These are phyloP conservation scores for Pseudonectria buxi DNA, from an alignment of 2,329 filamentous ascomycete genomes.

Conservation along the genomic window DNA sequence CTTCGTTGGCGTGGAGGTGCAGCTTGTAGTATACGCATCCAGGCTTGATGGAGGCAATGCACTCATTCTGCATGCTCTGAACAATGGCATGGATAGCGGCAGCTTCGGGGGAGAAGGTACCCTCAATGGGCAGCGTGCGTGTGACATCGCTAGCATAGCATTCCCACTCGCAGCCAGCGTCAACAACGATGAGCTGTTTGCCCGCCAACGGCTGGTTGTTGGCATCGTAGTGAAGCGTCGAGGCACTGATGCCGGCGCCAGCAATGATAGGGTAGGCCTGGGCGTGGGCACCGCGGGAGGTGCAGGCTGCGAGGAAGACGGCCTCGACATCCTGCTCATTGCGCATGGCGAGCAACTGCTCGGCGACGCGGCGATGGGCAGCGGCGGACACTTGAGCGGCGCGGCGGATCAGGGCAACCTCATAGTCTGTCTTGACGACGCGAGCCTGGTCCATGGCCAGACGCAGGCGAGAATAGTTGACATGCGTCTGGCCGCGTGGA, in stretches of 20 bases:
- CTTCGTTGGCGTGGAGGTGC: slow-evolving; percentile 63
- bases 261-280: slow-evolving; percentile 90
- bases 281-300: slow-evolving; percentile 62
- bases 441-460: slow-evolving; percentile 73
- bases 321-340: slow-evolving; percentile 84
- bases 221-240: slow-evolving; percentile 76
- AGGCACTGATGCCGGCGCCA: slow-evolving; percentile 73
- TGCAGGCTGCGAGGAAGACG: slow-evolving; percentile 65
- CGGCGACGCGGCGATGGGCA: slow-evolving; percentile 69
- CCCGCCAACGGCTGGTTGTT: slow-evolving; percentile 69
- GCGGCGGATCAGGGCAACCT: slow-evolving; percentile 72
- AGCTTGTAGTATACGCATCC: slow-evolving; percentile 66
- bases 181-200: slow-evolving; percentile 70
- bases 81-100: slow-evolving; percentile 72
- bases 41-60: slow-evolving; percentile 61
- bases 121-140: slow-evolving; percentile 73
- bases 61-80: slow-evolving; percentile 70
- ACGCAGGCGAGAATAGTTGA: slow-evolving; percentile 50
- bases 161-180: slow-evolving; percentile 79
- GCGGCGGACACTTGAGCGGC: slow-evolving; percentile 74
- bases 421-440: slow-evolving; percentile 78
- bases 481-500: slow-evolving; percentile 27
- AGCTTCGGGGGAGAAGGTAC: slow-evolving; percentile 60
- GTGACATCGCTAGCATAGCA: slow-evolving; percentile 90
- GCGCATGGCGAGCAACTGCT: slow-evolving; percentile 51